phyloP scores from a whole-genome alignment of 2,329 filamentous ascomycete genomes.

The Diplocarpon mali region DNA sequence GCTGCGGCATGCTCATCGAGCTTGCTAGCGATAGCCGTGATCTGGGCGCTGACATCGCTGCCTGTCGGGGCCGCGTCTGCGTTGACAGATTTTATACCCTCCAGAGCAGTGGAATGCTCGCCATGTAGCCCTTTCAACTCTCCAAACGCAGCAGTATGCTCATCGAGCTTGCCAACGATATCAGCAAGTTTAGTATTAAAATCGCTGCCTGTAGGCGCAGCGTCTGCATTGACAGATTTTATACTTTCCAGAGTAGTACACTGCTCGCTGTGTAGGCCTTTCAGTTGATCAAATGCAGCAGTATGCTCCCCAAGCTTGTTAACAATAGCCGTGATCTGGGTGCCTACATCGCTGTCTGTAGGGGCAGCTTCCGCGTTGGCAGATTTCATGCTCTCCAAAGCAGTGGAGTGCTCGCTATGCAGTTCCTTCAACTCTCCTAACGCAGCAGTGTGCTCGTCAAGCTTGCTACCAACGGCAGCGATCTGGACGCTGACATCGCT shows the following conservation, averaged over 20 bases:
- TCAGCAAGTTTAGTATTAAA: conserved; percentile 3
- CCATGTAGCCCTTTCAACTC: not conserved
- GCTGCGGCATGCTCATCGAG: conserved; percentile 7
- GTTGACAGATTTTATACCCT: conserved; percentile 7
- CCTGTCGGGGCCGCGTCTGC: not conserved
- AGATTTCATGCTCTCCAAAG: conserved; percentile 6
- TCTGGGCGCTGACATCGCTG: conserved; percentile 1
- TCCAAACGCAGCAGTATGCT: conserved; percentile 7
- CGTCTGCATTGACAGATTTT: not conserved
- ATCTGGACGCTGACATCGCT: not conserved
- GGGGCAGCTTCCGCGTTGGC: not conserved
- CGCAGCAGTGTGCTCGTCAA: conserved; percentile 20
- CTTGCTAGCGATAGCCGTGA: conserved; percentile 3
- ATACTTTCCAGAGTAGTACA: conserved; percentile 8
- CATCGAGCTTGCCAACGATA: conserved; percentile 4
- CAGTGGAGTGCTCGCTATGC: conserved; percentile 17
- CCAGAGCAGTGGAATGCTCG: conserved; percentile 11
- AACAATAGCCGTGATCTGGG: conserved; percentile 4
- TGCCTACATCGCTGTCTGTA: not conserved
- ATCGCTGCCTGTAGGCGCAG: not conserved
- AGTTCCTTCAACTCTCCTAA: conserved; percentile 22
- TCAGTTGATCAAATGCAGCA: conserved; percentile 4
- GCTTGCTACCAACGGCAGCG: not conserved
- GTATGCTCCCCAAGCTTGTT: conserved; percentile 7
- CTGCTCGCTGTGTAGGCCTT: conserved; percentile 3